Conservation (phyloP, 345 rosid genomes). For the Eutrema japonicum region DNA sequence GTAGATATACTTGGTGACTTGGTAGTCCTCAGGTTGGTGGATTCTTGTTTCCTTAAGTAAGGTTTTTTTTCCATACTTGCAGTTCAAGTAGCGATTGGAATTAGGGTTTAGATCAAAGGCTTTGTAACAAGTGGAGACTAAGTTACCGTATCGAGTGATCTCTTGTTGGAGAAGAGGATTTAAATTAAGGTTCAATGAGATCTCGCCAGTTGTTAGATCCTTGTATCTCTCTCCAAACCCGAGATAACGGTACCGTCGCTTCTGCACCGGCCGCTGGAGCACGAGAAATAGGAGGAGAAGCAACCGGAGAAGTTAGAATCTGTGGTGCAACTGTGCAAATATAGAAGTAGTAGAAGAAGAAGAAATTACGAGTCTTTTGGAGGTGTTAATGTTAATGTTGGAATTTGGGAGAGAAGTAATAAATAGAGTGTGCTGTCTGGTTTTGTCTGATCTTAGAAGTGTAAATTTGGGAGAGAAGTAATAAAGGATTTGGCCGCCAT, state of each 20-base stretch:
- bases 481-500: constrained; percentile 60
- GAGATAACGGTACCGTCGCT: constrained; percentile 34
- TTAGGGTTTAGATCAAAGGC: constrained; percentile 68
- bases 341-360: constrained; percentile 28
- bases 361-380: constrained; percentile 8
- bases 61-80: constrained; percentile 70
- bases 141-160: constrained; percentile 74
- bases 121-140: constrained; percentile 69
- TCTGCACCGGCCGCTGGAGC: neutral
- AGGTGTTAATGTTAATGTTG: neutral
- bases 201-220: constrained; percentile 76
- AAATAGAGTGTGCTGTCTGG: constrained; percentile 8
- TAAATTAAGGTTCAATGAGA: constrained; percentile 73
- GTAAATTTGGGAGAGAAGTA: too few species aligned
- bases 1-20: constrained; percentile 83
- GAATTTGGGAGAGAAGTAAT: constrained; percentile 5
- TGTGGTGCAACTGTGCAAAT: constrained; percentile 9
- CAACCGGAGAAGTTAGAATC: constrained; percentile 18
- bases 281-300: constrained; percentile 17
- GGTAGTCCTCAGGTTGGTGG: constrained; percentile 57
- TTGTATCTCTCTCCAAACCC: constrained; percentile 72
- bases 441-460: constrained; percentile 22
- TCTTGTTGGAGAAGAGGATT: constrained; percentile 79
- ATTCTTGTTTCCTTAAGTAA: constrained; percentile 57
- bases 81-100: constrained; percentile 72